Base-by-base conservation (phyloP, 1,284 basidiomycete species). In the Mycena citricolor region DNA sequence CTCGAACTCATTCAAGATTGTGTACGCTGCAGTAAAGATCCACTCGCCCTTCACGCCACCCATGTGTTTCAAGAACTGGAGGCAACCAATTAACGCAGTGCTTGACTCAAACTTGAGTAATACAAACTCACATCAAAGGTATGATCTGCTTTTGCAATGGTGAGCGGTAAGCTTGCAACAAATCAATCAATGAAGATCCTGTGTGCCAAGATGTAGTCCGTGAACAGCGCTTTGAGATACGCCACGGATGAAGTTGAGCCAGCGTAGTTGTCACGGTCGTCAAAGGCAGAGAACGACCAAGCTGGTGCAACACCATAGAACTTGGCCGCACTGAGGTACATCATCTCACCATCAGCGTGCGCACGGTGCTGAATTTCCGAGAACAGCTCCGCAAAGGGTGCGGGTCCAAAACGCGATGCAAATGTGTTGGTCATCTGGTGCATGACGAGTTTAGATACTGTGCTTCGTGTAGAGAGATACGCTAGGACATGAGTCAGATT, bases 151-250 rank as follows among this genome's bases (percentile, higher is more conserved):
- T 47, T 47, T 2, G 44, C 6, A 19, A 51, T 21, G 12, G 14
- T 37, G 3, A 8, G 39, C 2, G 49, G 38, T 8, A 40, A 24
- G 10, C 45, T 39, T 3, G 49, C 43, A 39, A 48, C 39, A 24
- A 48, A 30, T n/a, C 45, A 41, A 23, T 51, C 45, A 6, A 49
- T 40, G 14, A 25, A 37, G 8, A 52, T 11, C 5, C 47, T 41
- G 17, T 52, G 42, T 10, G 36, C 8, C 10, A 32, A 12, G 34
- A 44, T 32, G 41, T 42, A 52, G 8, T 44, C 21, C 19, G 24
- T 44, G 20, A 52, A 52, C 39, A 52, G 44, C 14, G 28, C 29
- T 25, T 52, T 52, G 33, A 47, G 34, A 16, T 52, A 52, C 17
- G 38, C 23, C 5, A 23, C 32, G 12, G 47, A 49, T 6, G 42